These are phyloP conservation scores for Bondarzewia mesenterica DNA, from an alignment of 1,284 basidiomycete genomes.

Conservation along the genomic window DNA sequence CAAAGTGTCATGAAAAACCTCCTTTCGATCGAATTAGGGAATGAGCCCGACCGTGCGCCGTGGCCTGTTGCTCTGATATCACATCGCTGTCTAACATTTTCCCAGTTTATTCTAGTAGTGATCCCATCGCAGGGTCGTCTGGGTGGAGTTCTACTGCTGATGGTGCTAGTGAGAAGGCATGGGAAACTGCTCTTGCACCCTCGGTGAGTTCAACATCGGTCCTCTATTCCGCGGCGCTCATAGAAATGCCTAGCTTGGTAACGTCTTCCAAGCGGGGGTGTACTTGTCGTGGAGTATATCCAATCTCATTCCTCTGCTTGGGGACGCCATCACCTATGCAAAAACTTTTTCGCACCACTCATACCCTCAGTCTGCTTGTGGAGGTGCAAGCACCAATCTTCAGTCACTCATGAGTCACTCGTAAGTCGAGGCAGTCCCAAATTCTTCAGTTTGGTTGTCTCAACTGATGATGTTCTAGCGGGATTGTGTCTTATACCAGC, in stretches of 20 bases:
- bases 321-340: slow-evolving; percentile 24
- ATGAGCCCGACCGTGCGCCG: slow-evolving; percentile 36
- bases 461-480: slow-evolving; percentile 14
- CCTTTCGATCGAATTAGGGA: slow-evolving; percentile 32
- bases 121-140: slow-evolving; percentile 22
- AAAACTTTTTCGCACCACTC: slow-evolving; percentile 34
- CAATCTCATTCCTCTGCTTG: slow-evolving; percentile 27
- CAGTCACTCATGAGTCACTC: slow-evolving; percentile 33
- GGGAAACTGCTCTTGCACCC: slow-evolving; percentile 27
- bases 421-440: slow-evolving; percentile 17
- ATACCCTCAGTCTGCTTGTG: slow-evolving; percentile 37
- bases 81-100: slow-evolving; percentile 1
- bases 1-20: slow-evolving; percentile 27
- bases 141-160: slow-evolving; percentile 29
- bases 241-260: slow-evolving; percentile 19
- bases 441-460: neutral
- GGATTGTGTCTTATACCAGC: slow-evolving; percentile 30
- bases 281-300: slow-evolving; percentile 33
- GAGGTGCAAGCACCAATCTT: slow-evolving; percentile 31
- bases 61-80: neutral
- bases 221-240: neutral
- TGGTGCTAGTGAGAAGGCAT: slow-evolving; percentile 27
- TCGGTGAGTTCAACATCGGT: slow-evolving; percentile 19
- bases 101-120: slow-evolving; percentile 22
- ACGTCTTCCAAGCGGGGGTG: slow-evolving; percentile 34